Evolutionary conservation across 2,329 filamentous ascomycete genomes (phyloP).

Genomic region (Pleurostoma richardsiae): DNA sequence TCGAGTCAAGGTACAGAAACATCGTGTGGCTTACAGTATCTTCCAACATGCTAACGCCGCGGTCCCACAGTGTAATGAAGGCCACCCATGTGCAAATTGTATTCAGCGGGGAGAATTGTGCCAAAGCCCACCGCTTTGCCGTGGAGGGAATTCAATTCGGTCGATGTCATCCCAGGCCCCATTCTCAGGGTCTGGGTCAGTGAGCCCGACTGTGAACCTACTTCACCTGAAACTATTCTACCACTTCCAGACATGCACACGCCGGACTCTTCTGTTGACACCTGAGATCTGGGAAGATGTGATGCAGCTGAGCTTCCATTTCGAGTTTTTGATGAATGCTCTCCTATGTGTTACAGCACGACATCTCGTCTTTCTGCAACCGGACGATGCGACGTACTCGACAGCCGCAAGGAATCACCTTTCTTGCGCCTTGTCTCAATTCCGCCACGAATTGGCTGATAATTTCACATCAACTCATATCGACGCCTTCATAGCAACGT

Average conservation of each 20-base stretch:
- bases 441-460: conserved; percentile 8
- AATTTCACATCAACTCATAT: conserved; percentile 7
- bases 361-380: conserved; percentile 12
- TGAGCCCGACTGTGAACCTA: conserved; percentile 6
- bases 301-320: conserved; percentile 14
- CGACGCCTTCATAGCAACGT: conserved; percentile 16
- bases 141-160: no score
- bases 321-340: conserved; percentile 14
- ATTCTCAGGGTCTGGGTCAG: background rate
- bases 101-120: conserved; percentile 12
- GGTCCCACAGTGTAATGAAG: conserved; percentile 12
- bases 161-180: background rate
- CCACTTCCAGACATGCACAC: conserved; percentile 14
- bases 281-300: conserved; percentile 10
- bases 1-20: conserved; percentile 13
- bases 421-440: conserved; percentile 9
- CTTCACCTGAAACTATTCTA: conserved; percentile 14
- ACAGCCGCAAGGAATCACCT: conserved; percentile 9
- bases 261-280: conserved; percentile 11
- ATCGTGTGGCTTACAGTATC: background rate
- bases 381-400: conserved; percentile 5
- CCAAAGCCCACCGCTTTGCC: conserved; percentile 2
- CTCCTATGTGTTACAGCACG: conserved; percentile 14
- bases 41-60: background rate
- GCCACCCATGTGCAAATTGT: conserved; percentile 12